Percentiles rank a stretch among this genome's conserved stretches.
Conservation (phyloP, 148 eudicot species). For the Hydrangea macrophylla region DNA sequence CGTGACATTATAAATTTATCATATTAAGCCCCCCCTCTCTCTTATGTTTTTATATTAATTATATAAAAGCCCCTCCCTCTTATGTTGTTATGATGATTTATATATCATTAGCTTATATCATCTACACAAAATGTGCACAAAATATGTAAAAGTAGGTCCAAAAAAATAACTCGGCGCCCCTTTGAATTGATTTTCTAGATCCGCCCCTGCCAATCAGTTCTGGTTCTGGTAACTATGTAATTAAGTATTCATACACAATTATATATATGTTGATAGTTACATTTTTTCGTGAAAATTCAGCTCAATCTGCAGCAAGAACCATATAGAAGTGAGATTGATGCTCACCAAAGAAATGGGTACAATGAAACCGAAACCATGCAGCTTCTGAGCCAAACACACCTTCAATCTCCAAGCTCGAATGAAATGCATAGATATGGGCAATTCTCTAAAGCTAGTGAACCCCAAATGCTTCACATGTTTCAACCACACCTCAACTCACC, state of each 20-base stretch:
- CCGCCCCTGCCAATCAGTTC: too few species aligned
- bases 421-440: slow-evolving; percentile 22
- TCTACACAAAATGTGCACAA: too few species aligned
- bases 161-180: too few species aligned
- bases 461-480: slow-evolving; percentile 34
- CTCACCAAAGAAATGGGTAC: slow-evolving; percentile 32
- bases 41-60: too few species aligned
- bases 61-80: too few species aligned
- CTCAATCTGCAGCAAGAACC: slow-evolving; percentile 28
- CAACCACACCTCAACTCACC: slow-evolving; percentile 44
- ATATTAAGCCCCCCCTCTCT: too few species aligned
- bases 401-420: slow-evolving; percentile 39
- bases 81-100: too few species aligned
- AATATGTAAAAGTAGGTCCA: too few species aligned
- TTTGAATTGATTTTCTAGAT: background rate
- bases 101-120: too few species aligned
- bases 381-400: slow-evolving; percentile 59
- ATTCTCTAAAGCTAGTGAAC: slow-evolving; percentile 5
- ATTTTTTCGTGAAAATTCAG: background rate
- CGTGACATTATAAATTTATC: too few species aligned
- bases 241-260: too few species aligned
- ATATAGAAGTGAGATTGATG: slow-evolving; percentile 21
- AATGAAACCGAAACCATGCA: slow-evolving; percentile 54
- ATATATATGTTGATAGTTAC: background rate
- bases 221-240: too few species aligned